Evolutionary conservation across 257 asterid species (phyloP), one percentile per base, ranked within the genome.

Genomic region (Fraxinus cuspidata): DNA sequence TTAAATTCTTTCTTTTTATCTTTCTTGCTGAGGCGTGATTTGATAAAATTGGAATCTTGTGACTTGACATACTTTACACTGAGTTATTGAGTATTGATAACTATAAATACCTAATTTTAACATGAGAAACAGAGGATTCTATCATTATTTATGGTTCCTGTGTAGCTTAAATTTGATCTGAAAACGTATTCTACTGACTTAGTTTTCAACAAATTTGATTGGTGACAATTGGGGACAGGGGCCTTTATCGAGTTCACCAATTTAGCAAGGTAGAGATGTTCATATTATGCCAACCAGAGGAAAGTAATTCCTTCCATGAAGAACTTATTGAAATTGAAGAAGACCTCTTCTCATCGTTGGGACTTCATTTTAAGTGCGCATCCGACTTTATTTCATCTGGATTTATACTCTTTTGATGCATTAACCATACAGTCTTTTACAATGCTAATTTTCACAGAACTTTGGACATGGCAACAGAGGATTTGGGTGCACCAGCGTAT

Each of bases 231-330:
- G 75, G 49, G 80, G 84, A 75, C 91, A 96, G 97, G 91, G 97
- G 98, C 66, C 97, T 96, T 67, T 96, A 93, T 79, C 91, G 97
- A 85, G 98, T 96, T 76, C 98, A 96, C 87, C 98, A 93, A 83
- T 96, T 93, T 81, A 93, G 99, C 92, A 96, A 96, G 91, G 99
- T 93, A 80, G 98, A 96, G 88, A 93, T 96, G 98, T 96, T 96
- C 86, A 74, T 96, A 66, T 78, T 93, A 19, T 96, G 99, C 92
- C 86, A 87, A 75, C 97, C 97, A 0, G 97, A 93, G 78, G 98
- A 96, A 72, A 93, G 99, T 66, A 78, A 89, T 84, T 80, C 87
- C 49, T 93, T 85, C 86, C 98, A 86, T 32, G 85, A 90, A 77
- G 94, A 96, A 78, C 96, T 93, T 63, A 90, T 96, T 69, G 72